Base-by-base conservation (phyloP, 805 yeast genomes). In the Saccharomycopsis sp. region DNA sequence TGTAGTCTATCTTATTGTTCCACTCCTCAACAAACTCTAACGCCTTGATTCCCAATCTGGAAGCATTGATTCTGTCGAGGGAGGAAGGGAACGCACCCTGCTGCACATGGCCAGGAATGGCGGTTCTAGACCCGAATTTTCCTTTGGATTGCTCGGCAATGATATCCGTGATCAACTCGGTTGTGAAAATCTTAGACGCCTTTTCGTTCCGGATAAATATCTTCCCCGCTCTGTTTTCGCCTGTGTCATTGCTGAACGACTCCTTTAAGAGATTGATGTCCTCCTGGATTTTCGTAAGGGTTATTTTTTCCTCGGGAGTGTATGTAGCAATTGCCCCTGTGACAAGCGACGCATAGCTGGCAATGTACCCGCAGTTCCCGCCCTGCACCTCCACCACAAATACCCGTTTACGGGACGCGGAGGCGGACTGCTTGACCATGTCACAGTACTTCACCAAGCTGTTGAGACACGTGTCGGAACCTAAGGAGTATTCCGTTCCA, bases 351-450 rank as follows among this genome's bases (percentile, higher is more conserved):
- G 91, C 85, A 70, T 78, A 85, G 2, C 96, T 83, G 3, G 98
- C 97, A 68, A 94, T 83, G 71, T 84, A 94, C 16, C 99, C 99
- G 14, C 94, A 87, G 70, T 90, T 87, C 57, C 99, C 99, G 66
- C 99, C 99, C 75, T 95, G 99, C 16, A 91, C 97, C 70, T 94
- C 99, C 62, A 94, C 94, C 46, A 94, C 97, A 70, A 94, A 94
- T 23, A 87, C 97, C 66, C 99, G 81, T 66, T 89, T 87, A 76
- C 99, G 83, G 2, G 97, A 82, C 16, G 99, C 89, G 20, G 97
- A 85, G 1, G 99, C 99, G 54, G 91, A 82, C 75, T 89, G 97
- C 75, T 94, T 91, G 64, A 94, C 86, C 24, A 89, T 90, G 71
- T 94, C 99, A 75, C 98, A 92, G 77, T 94, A 94, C 58, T 87